Evolutionary conservation across 2,329 filamentous ascomycete species (phyloP), one percentile per base, ranked within the genome.

Genomic region (Paecilomyces variotii): DNA sequence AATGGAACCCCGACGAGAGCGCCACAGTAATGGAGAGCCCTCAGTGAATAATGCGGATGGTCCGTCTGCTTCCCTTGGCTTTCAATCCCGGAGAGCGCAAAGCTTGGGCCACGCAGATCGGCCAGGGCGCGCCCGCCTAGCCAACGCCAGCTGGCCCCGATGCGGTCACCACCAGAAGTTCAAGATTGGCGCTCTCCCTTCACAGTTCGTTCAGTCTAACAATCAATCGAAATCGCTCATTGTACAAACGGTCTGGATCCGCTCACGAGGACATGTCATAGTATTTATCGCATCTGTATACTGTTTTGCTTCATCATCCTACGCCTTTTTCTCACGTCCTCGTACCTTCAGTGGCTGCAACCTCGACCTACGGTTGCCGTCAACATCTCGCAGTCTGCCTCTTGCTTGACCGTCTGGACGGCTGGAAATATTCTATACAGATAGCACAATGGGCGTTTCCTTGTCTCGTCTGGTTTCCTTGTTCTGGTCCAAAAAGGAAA

Each of bases 401-500:
- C 56, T 56, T 32, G 54, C 24, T 24, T 39, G 30, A 45, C 19
- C 55, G 32, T 26, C 50, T 27, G 50, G 50, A 26, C 50, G 50
- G 24, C 53, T 19, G 12, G 26, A 24, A 53, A 28, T 14, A 11
- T 12, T 52, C 25, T 59, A n/a, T 39, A 19, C 57, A 50, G 26
- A 59, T 56, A 55, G 49, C 57, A 76, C 55, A 60, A 85, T 85
- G 82, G 82, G 82, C 63, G 81, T 76, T 63, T 80, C 79, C 62
- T 72, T 85, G 63, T 84, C 82, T 57, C 77, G 80, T 61, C 75
- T 84, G 65, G 79, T 91, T 68, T 89, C 88, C 75, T 79, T 95
- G 61, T 69, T 96, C 62, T 97, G 89, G 87, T 80, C 89, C 50
- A 97, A 97, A 82, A 99, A 97, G 80, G 94, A 99, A 79, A 97